Percentiles rank a stretch among this genome's conserved stretches.
Conservation (phyloP, 2,329 filamentous ascomycete species). For the Exophiala aquamarina region DNA sequence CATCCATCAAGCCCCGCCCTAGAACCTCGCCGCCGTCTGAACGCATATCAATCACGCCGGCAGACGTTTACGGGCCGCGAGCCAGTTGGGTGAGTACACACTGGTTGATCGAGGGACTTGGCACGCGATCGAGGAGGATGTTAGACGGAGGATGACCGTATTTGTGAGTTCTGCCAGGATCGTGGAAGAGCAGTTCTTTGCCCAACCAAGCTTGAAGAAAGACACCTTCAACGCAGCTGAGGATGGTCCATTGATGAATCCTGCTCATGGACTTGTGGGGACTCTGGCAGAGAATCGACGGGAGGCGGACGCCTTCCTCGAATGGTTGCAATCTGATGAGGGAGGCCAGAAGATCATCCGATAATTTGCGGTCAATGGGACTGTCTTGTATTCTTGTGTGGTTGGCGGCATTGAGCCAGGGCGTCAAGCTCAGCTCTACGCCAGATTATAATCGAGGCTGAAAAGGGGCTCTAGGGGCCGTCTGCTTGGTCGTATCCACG, state of each 20-base stretch:
- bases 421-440: background rate
- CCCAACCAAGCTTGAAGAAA: constrained; percentile 32
- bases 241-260: constrained; percentile 43
- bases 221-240: constrained; percentile 31
- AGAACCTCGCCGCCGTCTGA: background rate
- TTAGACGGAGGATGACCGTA: constrained; percentile 37
- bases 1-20: background rate
- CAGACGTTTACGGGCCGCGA: constrained; percentile 35
- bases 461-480: no score
- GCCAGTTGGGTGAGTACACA: constrained; percentile 46
- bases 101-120: constrained; percentile 50
- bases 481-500: no score
- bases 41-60: constrained; percentile 1
- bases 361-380: constrained; percentile 30
- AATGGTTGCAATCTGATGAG: constrained; percentile 39
- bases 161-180: constrained; percentile 29
- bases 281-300: constrained; percentile 35
- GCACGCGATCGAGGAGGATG: constrained; percentile 37
- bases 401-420: background rate
- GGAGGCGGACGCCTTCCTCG: constrained; percentile 38
- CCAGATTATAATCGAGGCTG: background rate
- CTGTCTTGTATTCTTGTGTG: background rate
- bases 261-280: constrained; percentile 44
- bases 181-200: constrained; percentile 1
- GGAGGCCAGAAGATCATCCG: constrained; percentile 40